These are phyloP conservation scores for Ophiosphaerella korrae DNA, from an alignment of 2,329 filamentous ascomycete species.

Conservation along the genomic window DNA sequence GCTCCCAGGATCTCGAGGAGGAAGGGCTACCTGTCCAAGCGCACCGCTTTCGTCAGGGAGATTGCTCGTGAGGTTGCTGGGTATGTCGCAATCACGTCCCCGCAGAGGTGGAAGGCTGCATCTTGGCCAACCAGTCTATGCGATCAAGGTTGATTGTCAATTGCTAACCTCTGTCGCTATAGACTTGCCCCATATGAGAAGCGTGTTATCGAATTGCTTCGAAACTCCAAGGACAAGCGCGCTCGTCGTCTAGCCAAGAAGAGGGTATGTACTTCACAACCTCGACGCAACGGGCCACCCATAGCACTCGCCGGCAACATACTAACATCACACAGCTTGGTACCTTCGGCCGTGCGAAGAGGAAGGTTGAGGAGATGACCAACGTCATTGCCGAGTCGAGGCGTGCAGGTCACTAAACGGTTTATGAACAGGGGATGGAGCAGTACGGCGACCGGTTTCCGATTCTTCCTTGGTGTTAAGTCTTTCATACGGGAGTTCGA, in stretches of 20 bases:
- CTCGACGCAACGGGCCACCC: neutral
- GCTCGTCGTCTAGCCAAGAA: conserved; percentile 99
- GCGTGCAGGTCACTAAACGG: conserved; percentile 69
- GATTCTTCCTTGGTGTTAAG: conserved; percentile 44
- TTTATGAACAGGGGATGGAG: conserved; percentile 31
- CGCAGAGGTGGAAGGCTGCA: no score
- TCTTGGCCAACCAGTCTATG: no score
- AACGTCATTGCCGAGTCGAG: conserved; percentile 97
- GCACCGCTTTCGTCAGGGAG: conserved; percentile 94
- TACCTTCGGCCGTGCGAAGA: conserved; percentile 98
- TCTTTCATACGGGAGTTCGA: conserved; percentile 41
- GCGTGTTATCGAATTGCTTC: conserved; percentile 97
- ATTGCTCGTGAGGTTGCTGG: conserved; percentile 98
- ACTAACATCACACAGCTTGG: conserved; percentile 70
- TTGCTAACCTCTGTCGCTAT: conserved; percentile 13
- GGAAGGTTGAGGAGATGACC: conserved; percentile 99
- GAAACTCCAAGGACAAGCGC: conserved; percentile 99
- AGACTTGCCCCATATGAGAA: conserved; percentile 71
- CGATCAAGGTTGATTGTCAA: neutral
- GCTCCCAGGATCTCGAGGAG: conserved; percentile 64
- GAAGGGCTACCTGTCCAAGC: conserved; percentile 97
- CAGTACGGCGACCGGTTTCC: conserved; percentile 37
- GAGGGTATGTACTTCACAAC: conserved; percentile 68
- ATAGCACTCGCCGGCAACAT: conserved; percentile 4
- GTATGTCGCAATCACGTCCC: conserved; percentile 58